These are phyloP conservation scores for Edaphochlamys debaryana DNA, from an alignment of 139 green algal genomes.

Conservation along the genomic window DNA sequence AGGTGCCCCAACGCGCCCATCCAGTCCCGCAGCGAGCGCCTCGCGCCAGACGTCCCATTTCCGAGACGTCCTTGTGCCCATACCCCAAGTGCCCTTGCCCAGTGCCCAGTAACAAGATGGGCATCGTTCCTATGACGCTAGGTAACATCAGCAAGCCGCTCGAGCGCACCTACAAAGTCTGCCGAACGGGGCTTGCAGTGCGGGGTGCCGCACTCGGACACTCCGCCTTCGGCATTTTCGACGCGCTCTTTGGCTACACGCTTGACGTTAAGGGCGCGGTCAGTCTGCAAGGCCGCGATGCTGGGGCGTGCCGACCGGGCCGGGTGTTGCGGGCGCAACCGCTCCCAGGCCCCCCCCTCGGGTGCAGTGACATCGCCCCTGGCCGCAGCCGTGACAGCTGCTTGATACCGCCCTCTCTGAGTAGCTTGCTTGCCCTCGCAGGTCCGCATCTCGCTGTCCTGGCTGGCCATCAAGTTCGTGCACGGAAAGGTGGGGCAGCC, in stretches of 20 bases:
- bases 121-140: neutral
- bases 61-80: neutral
- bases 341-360: no score
- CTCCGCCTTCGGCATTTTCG: no score
- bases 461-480: neutral
- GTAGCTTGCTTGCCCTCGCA: no score
- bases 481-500: constrained; percentile 9
- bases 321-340: no score
- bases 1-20: no score
- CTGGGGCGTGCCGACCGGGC: no score
- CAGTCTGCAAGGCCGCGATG: no score
- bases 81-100: neutral
- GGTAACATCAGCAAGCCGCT: neutral
- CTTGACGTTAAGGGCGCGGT: constrained; percentile 6
- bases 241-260: neutral
- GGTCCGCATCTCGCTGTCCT: neutral
- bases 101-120: neutral
- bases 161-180: neutral
- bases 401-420: no score
- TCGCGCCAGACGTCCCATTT: neutral
- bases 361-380: no score
- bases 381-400: no score
- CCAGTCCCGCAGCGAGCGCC: neutral
- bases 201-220: neutral
- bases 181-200: neutral